Evolutionary conservation across 1,284 basidiomycete species (phyloP).

Genomic region (Sporisorium scitamineum): DNA sequence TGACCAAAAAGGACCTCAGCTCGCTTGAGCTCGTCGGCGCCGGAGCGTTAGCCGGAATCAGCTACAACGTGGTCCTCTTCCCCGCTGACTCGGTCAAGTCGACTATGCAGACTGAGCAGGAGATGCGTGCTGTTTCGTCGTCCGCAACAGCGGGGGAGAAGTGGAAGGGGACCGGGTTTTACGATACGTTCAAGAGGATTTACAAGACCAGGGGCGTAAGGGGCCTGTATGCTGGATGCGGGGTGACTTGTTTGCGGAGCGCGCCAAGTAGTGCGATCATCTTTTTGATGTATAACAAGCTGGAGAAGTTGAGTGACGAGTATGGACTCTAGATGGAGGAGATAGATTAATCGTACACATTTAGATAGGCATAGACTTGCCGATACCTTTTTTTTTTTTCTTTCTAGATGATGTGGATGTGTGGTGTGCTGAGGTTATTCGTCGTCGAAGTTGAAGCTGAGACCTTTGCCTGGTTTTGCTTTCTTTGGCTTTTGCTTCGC

Average conservation of each 20-base stretch:
- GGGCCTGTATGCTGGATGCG: constrained; percentile 92
- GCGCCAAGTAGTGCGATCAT: constrained; percentile 74
- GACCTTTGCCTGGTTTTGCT: constrained; percentile 39
- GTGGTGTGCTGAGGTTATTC: not conserved
- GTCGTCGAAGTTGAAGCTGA: constrained; percentile 52
- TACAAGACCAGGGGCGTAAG: constrained; percentile 81
- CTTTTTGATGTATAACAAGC: constrained; percentile 62
- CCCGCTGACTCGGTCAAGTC: constrained; percentile 91
- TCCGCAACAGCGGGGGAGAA: constrained; percentile 8
- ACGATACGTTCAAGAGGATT: constrained; percentile 79
- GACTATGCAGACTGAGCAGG: constrained; percentile 92
- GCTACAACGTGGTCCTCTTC: constrained; percentile 76
- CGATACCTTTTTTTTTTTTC: too few species aligned
- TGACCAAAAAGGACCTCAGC: constrained; percentile 73
- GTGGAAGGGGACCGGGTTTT: constrained; percentile 76
- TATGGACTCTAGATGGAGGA: constrained; percentile 34
- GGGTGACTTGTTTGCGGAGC: constrained; percentile 86
- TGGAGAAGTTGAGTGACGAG: constrained; percentile 54
- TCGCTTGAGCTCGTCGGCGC: constrained; percentile 85
- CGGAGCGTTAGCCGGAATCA: constrained; percentile 87
- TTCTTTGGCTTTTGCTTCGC: constrained; percentile 18
- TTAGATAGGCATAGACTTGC: constrained; percentile 9
- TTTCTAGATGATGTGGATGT: not conserved
- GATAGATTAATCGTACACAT: not conserved
- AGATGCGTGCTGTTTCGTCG: constrained; percentile 73